phyloP scores from a whole-genome alignment of 768 basidiomycete species.

The Agrocybe praecox region DNA sequence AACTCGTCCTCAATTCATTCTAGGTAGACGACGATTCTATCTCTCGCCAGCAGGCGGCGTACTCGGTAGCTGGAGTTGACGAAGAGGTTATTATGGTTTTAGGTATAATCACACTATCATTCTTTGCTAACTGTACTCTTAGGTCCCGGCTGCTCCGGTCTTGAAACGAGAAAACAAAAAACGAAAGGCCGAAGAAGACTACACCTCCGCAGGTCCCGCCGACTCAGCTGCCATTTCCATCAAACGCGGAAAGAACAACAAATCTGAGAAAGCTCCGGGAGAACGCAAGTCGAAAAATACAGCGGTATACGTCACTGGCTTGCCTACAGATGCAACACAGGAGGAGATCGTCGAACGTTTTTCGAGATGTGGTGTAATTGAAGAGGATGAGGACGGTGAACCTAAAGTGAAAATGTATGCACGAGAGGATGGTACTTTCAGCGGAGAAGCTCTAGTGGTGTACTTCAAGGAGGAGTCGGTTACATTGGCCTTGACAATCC shows the following conservation, averaged over 20 bases:
- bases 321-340: conserved; percentile 74
- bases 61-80: conserved; percentile 90
- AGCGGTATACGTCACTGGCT: conserved; percentile 84
- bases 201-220: conserved; percentile 55
- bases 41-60: conserved; percentile 92
- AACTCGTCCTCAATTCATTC: not conserved
- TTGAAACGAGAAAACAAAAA: conserved; percentile 80
- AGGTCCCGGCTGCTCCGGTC: conserved; percentile 90
- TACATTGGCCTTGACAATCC: conserved; percentile 73
- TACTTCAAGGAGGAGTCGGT: conserved; percentile 99
- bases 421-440: conserved; percentile 84
- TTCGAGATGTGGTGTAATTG: conserved; percentile 87
- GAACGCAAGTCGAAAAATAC: conserved; percentile 87
- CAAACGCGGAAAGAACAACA: conserved; percentile 70
- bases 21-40: conserved; percentile 88
- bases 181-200: conserved; percentile 74
- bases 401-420: conserved; percentile 97
- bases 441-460: conserved; percentile 92
- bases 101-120: conserved; percentile 6
- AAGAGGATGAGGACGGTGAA: conserved; percentile 89
- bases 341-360: conserved; percentile 88
- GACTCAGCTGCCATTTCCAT: conserved; percentile 52
- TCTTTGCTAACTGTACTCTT: conserved; percentile 10
- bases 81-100: conserved; percentile 67
- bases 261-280: conserved; percentile 41